Conservation (phyloP, 495 filamentous ascomycete species). For the Penicillium parvum region DNA sequence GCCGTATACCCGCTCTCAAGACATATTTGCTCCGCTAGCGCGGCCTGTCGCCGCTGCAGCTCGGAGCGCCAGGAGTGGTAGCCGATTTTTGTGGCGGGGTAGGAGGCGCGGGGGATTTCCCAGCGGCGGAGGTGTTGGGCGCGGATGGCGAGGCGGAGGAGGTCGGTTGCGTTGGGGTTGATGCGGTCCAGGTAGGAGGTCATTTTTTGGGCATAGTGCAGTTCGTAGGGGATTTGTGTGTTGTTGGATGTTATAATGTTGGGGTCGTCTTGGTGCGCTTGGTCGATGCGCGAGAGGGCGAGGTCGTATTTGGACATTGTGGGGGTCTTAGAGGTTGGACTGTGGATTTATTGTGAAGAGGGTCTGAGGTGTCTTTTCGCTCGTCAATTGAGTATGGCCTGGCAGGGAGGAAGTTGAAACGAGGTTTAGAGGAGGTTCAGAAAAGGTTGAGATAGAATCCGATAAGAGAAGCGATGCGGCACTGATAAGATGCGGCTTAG, state of each 20-base stretch:
- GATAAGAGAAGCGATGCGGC: no score
- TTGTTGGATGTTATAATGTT: constrained; percentile 28
- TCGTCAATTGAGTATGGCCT: not conserved
- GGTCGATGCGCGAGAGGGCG: constrained; percentile 64
- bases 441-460: no score
- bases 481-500: no score
- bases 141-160: constrained; percentile 66
- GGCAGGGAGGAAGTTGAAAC: no score
- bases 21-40: constrained; percentile 53
- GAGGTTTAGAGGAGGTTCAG: no score
- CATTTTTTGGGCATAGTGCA: constrained; percentile 77
- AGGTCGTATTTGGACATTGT: constrained; percentile 32
- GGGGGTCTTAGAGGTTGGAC: not conserved
- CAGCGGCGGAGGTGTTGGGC: constrained; percentile 81
- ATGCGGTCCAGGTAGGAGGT: constrained; percentile 58
- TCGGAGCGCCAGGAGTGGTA: constrained; percentile 72
- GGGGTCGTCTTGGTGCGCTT: constrained; percentile 68
- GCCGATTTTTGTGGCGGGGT: constrained; percentile 63
- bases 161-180: constrained; percentile 53
- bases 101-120: constrained; percentile 68
- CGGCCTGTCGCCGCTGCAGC: constrained; percentile 66
- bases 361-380: not conserved
- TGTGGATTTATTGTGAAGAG: not conserved
- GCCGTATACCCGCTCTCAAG: constrained; percentile 43
- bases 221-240: constrained; percentile 58